A percentile compares a stretch with the other conserved stretches of the same genome.
Evolutionary conservation across 345 rosid species (phyloP).

Genomic region (Populus simonii): DNA sequence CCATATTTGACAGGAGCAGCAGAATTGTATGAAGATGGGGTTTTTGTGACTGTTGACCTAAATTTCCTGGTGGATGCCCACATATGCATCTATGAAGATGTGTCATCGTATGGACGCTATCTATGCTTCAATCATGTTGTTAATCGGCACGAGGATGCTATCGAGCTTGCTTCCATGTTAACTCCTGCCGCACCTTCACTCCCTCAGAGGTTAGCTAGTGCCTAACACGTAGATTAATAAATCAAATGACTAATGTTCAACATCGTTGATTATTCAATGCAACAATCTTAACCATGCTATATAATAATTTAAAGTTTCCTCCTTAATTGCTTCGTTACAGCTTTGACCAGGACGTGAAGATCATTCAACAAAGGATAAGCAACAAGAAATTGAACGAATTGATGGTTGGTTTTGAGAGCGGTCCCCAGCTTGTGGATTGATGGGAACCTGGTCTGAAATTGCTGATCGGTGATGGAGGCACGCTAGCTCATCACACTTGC

Average conservation of each 20-base stretch:
- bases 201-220: conserved; percentile 29
- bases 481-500: background rate
- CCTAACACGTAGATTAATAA: too few relatives aligned
- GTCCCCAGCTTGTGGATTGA: background rate
- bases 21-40: conserved; percentile 71
- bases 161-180: conserved; percentile 34
- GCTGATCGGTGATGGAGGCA: background rate
- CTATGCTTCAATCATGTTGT: conserved; percentile 55
- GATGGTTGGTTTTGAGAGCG: conserved; percentile 38
- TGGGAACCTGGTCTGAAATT: background rate
- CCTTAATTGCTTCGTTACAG: conserved; percentile 11
- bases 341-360: conserved; percentile 32
- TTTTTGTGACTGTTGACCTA: conserved; percentile 50
- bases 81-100: conserved; percentile 52
- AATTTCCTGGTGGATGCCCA: conserved; percentile 52
- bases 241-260: background rate
- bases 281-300: background rate
- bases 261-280: too few relatives aligned
- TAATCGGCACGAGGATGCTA: conserved; percentile 40
- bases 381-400: conserved; percentile 55
- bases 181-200: conserved; percentile 30
- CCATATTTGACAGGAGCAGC: conserved; percentile 70
- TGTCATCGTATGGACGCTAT: conserved; percentile 55
- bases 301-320: background rate
- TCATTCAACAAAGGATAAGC: conserved; percentile 46